Evolutionary conservation across 1,284 basidiomycete genomes (phyloP), one percentile per base, ranked within the genome.

Genomic region (Melampsora larici-populina): DNA sequence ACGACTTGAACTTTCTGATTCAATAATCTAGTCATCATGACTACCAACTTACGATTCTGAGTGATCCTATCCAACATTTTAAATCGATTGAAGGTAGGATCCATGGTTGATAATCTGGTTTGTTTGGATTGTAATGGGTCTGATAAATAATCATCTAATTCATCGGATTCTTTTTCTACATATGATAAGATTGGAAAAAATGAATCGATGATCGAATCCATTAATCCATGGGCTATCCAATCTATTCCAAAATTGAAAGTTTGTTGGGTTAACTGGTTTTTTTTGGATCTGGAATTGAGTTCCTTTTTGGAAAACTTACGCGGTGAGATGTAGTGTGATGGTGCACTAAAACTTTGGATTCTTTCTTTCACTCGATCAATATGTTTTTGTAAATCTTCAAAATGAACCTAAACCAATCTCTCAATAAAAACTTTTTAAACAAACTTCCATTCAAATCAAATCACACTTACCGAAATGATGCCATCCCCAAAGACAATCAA

Each of bases 201-300:
- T 0, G 93, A 90, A 83, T 98, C 95, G 43, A 97, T 93, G 70
- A 97, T 90, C 0, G 94, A 96, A 82, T 97, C 95, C 82, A 97
- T 87, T 71, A 97, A 87, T 21, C 91, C 92, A 83, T 98, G 94
- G 0, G 93, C 93, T 80, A 98, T 93, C 94, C 94, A 97, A 83
- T 96, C 93, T 92, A 82, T 40, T 26, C 1, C 1, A 75, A 81
- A 66, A 15, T 80, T 74, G 15, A 58, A 58, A n/a, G n/a, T n/a
- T n/a, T n/a, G 36, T 36, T 4, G 31, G 3, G 26, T 55, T 63
- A 33, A 63, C 26, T 63, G n/a, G n/a, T 21, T 26, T 63, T 43
- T 43, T 43, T 7, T 3, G 36, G 36, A 36, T 4, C 36, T 36
- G 9, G 36, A 36, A 3, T 36, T 36, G 3, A 36, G 36, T 36